Evolutionary conservation across 768 basidiomycete genomes (phyloP), one percentile per base, ranked within the genome.

Genomic region (Trametes maxima): DNA sequence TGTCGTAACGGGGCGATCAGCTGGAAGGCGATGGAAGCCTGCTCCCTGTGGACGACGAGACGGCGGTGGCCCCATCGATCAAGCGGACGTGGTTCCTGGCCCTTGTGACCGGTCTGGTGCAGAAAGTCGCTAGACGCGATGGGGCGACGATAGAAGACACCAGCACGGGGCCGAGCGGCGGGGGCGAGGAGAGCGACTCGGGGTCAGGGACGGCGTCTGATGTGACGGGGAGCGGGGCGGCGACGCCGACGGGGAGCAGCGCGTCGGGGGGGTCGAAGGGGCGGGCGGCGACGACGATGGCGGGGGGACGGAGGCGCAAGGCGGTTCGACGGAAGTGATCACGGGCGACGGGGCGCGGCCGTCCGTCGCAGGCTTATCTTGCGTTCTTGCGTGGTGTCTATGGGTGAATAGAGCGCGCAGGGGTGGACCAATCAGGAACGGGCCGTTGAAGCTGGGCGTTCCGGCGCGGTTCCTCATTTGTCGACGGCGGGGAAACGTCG

Each of bases 71-170:
- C 4, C 88, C 92, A n/a, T 77, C 81, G 7, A 64, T 91, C 28
- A 72, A 71, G 35, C 78, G 80, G 53, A 94, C 92, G 3, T 95
- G 92, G 92, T 86, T 89, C 68, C 67, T 86, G 60, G 69, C 77
- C 14, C 72, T 90, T 24, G 63, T 82, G 60, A 73, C 67, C 57
- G 75, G 69, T 6, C 66, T 79, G 25, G 33, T 65, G 64, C 52
- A 63, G 22, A 66, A 70, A 54, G 44, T 68, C 33, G 42, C 25
- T 51, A 60, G 49, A 46, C 62, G 66, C 45, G 59, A 62, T 44
- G 46, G 57, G 40, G 43, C 67, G 37, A 12, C 24, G 54, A 48
- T 53, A 54, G 58, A 62, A 16, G 54, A 46, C 8, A 48, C 48
- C 40, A 57, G 36, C 17, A 33, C 25, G 16, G 54, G 71, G 57